Percentiles rank a stretch among this genome's conserved stretches.
Evolutionary conservation across 2,329 filamentous ascomycete species (phyloP).

Genomic region (Aspergillus felis): DNA sequence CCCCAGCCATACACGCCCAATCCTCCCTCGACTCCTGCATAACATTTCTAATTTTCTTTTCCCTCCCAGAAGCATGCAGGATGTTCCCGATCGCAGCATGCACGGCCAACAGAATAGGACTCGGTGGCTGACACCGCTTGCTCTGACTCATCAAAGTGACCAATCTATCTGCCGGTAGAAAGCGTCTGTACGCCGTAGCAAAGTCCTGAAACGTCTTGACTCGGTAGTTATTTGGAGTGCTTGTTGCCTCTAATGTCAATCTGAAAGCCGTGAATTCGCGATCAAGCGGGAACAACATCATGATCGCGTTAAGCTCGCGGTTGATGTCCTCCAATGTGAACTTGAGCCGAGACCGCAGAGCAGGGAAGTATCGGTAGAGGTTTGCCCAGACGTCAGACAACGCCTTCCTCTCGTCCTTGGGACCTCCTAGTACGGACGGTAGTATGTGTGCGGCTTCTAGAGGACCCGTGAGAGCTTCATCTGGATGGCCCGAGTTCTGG

Average conservation of each 20-base stretch:
- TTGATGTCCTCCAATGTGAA: slow-evolving; percentile 16
- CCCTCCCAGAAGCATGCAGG: slow-evolving; percentile 14
- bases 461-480: slow-evolving; percentile 5
- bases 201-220: slow-evolving; percentile 14
- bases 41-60: slow-evolving; percentile 9
- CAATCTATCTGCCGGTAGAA: slow-evolving; percentile 11
- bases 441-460: slow-evolving; percentile 17
- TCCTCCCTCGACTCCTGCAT: slow-evolving; percentile 11
- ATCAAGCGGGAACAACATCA: slow-evolving; percentile 10
- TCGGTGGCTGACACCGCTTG: slow-evolving; percentile 12
- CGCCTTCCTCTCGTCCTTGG: slow-evolving; percentile 5
- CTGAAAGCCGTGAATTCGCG: slow-evolving; percentile 13
- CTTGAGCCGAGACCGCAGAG: slow-evolving; percentile 5
- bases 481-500: slow-evolving; percentile 6
- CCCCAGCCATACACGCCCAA: slow-evolving; percentile 7
- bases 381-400: slow-evolving; percentile 15
- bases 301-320: slow-evolving; percentile 14
- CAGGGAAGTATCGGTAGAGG: slow-evolving; percentile 17
- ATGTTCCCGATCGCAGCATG: slow-evolving; percentile 20
- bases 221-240: slow-evolving; percentile 10
- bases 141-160: slow-evolving; percentile 14
- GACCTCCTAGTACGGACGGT: slow-evolving; percentile 12
- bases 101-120: slow-evolving; percentile 13
- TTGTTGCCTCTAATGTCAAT: slow-evolving; percentile 13
- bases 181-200: neutral